Evolutionary conservation across 352 stramenopile species (phyloP).

Genomic region (Elongisporangium senticosum): DNA sequence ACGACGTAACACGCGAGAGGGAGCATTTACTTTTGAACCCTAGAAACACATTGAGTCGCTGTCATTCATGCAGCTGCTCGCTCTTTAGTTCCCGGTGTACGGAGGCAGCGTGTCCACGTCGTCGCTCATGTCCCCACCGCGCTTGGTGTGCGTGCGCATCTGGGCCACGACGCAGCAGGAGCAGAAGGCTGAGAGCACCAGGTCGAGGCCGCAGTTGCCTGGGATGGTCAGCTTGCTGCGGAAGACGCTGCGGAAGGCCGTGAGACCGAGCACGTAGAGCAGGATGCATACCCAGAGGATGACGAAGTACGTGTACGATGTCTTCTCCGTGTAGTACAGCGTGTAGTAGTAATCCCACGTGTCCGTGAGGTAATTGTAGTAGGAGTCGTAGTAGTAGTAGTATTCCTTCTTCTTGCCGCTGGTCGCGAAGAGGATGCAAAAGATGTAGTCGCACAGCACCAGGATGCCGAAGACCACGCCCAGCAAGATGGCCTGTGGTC

Average conservation of each 20-base stretch:
- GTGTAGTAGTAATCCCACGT: too few relatives aligned
- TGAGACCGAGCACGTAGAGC: background rate
- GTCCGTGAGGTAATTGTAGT: background rate
- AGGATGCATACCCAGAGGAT: background rate
- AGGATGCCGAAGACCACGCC: background rate
- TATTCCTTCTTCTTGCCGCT: background rate
- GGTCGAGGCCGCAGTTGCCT: conserved; percentile 27
- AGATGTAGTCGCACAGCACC: background rate
- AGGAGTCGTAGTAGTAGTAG: background rate
- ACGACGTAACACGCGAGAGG: too few relatives aligned
- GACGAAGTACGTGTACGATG: background rate
- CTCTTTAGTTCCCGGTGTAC: too few relatives aligned
- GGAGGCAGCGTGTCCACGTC: too few relatives aligned
- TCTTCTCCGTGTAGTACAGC: background rate
- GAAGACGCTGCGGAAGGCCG: too few relatives aligned
- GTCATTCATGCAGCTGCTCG: too few relatives aligned
- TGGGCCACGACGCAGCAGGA: conserved; percentile 41
- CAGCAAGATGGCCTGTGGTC: background rate
- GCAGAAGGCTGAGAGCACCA: conserved; percentile 30
- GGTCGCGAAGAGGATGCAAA: background rate
- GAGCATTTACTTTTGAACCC: too few relatives aligned
- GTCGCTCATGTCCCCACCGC: background rate
- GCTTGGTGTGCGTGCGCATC: conserved; percentile 50
- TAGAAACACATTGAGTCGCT: too few relatives aligned
- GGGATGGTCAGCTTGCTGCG: conserved; percentile 21